Evolutionary conservation across 2,329 filamentous ascomycete species (phyloP).

Genomic region (Xylaria sp.): DNA sequence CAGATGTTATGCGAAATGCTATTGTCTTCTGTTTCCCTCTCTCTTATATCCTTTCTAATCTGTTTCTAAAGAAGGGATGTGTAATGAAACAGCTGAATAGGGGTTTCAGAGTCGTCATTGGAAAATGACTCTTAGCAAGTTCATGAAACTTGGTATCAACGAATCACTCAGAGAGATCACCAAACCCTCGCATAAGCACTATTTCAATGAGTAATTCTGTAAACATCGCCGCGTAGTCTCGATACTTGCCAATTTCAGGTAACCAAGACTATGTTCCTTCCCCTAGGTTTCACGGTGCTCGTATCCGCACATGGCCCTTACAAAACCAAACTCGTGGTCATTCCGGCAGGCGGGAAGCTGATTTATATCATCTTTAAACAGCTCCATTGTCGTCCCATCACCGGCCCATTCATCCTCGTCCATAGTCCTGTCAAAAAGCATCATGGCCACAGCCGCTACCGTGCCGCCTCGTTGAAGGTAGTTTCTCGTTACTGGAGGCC

Average conservation of each 20-base stretch:
- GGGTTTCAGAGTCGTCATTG: no score
- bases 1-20: no score
- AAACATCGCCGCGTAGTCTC: background rate
- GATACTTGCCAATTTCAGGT: background rate
- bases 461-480: conserved; percentile 42
- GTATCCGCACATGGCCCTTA: conserved; percentile 13
- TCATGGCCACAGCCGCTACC: conserved; percentile 37
- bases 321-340: conserved; percentile 15
- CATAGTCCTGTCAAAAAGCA: conserved; percentile 34
- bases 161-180: no score
- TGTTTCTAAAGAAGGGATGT: no score
- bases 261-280: background rate
- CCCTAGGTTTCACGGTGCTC: background rate
- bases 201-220: no score
- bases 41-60: no score
- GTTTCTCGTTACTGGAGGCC: conserved; percentile 38
- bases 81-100: no score
- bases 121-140: no score
- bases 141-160: no score
- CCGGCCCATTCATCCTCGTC: conserved; percentile 7
- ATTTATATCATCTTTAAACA: background rate
- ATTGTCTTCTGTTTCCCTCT: no score
- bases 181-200: no score
- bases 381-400: conserved; percentile 2
- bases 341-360: conserved; percentile 8